Evolutionary conservation across 2,329 filamentous ascomycete species (phyloP).

Genomic region (Fragosphaeria purpurea): DNA sequence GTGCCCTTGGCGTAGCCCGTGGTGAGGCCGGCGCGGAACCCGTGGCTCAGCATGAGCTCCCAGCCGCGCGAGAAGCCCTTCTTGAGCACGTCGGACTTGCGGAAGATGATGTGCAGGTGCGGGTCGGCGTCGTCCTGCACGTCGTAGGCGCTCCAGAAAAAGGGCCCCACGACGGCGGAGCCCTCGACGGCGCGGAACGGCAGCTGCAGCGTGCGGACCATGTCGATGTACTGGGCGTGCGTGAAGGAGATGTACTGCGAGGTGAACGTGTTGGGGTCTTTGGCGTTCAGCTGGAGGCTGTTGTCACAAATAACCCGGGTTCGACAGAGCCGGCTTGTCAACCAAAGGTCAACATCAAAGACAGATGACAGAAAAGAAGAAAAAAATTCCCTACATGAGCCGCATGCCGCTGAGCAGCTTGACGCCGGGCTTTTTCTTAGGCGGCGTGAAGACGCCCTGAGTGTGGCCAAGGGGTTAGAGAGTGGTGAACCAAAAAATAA

Average conservation of each 20-base stretch:
- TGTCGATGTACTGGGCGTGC: conserved; percentile 39
- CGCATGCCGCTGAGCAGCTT: conserved; percentile 41
- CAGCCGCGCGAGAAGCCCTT: conserved; percentile 54
- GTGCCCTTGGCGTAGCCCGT: conserved; percentile 55
- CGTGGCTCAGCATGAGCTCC: conserved; percentile 54
- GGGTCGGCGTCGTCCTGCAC: conserved; percentile 42
- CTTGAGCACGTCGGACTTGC: conserved; percentile 57
- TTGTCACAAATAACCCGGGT: neutral
- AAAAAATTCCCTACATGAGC: conserved; percentile 36
- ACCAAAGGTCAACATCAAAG: too few relatives aligned
- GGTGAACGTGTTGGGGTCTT: conserved; percentile 47
- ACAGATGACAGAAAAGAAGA: neutral
- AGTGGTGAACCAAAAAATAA: too few relatives aligned
- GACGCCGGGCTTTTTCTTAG: conserved; percentile 31
- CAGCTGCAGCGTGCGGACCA: conserved; percentile 44
- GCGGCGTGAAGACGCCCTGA: conserved; percentile 31
- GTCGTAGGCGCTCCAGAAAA: conserved; percentile 51
- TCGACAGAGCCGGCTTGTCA: neutral
- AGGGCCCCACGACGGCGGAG: conserved; percentile 49
- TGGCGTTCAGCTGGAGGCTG: conserved; percentile 47
- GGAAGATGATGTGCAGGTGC: conserved; percentile 52
- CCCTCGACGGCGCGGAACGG: conserved; percentile 50
- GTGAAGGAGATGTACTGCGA: conserved; percentile 44
- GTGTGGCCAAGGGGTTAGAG: neutral
- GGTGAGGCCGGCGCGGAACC: conserved; percentile 43